Percentiles rank a stretch among this genome's conserved stretches.
phyloP scores from a whole-genome alignment of 208 protist species.

The Acanthamoeba polyphaga region DNA sequence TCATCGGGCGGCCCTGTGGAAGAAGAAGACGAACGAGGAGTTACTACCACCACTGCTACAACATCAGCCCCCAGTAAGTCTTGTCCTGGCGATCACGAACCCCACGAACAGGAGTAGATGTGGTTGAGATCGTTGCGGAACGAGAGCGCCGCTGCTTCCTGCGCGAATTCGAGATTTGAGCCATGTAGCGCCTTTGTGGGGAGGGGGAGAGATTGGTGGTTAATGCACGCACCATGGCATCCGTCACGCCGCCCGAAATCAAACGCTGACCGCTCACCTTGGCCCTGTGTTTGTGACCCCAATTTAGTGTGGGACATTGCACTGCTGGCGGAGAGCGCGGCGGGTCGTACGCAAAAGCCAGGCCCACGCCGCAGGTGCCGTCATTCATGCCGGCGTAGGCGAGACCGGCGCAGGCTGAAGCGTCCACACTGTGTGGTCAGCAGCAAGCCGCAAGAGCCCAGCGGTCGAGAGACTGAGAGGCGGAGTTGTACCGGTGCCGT shows the following conservation, averaged over 20 bases:
- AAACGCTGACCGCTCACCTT: neutral
- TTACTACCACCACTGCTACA: no score
- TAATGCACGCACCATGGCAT: neutral
- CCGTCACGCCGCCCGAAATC: neutral
- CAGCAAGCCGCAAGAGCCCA: neutral
- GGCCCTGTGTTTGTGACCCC: neutral
- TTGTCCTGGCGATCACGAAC: neutral
- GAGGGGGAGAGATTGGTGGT: no score
- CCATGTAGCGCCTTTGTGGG: neutral
- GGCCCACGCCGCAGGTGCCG: neutral
- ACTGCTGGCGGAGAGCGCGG: no score
- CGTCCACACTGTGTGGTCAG: neutral
- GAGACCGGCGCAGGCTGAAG: neutral
- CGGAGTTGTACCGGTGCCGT: constrained; percentile 13
- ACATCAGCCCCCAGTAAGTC: neutral
- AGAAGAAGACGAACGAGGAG: neutral
- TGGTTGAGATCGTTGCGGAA: neutral
- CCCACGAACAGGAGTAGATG: constrained; percentile 4
- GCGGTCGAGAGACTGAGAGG: neutral
- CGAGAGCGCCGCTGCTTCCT: neutral
- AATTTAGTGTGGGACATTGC: no score
- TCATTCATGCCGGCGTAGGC: constrained; percentile 6
- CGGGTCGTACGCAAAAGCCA: neutral
- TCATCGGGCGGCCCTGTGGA: neutral
- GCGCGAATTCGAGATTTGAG: neutral